Conservation (phyloP, 768 basidiomycete genomes). For the Cyclocybe cylindracea region DNA sequence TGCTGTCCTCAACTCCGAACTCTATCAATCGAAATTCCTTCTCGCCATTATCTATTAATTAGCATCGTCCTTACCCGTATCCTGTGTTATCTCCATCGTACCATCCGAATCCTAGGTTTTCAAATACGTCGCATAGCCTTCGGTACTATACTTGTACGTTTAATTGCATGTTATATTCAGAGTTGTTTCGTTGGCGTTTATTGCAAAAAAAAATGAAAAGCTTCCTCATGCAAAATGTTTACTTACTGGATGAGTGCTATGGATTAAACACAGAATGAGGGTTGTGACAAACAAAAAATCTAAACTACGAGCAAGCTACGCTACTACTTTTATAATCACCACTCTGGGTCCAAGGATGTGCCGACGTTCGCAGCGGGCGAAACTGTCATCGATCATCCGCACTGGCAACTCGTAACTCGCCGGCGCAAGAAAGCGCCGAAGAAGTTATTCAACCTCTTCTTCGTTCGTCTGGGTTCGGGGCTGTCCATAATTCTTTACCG, state of each 20-base stretch:
- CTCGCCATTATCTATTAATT: not conserved
- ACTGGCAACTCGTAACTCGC: not conserved
- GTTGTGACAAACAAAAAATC: no score
- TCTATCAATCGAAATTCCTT: not conserved
- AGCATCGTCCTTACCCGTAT: slow-evolving; percentile 3
- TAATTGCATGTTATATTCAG: slow-evolving; percentile 7
- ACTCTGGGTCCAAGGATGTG: no score
- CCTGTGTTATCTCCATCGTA: not conserved
- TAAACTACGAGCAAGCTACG: no score
- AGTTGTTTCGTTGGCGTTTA: not conserved
- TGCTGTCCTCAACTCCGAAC: not conserved
- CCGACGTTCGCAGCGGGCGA: no score
- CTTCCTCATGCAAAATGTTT: no score
- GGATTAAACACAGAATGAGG: no score
- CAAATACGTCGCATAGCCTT: not conserved
- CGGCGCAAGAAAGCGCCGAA: not conserved
- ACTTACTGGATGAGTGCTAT: no score
- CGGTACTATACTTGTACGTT: slow-evolving; percentile 16
- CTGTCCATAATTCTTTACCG: slow-evolving; percentile 22
- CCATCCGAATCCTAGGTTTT: not conserved
- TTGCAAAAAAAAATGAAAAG: not conserved
- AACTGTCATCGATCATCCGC: not conserved
- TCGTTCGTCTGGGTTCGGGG: not conserved
- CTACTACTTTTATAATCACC: no score
- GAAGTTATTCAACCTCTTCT: slow-evolving; percentile 6